Evolutionary conservation across 2,329 filamentous ascomycete genomes (phyloP).

Genomic region (Tolypocladium cylindrosporum): DNA sequence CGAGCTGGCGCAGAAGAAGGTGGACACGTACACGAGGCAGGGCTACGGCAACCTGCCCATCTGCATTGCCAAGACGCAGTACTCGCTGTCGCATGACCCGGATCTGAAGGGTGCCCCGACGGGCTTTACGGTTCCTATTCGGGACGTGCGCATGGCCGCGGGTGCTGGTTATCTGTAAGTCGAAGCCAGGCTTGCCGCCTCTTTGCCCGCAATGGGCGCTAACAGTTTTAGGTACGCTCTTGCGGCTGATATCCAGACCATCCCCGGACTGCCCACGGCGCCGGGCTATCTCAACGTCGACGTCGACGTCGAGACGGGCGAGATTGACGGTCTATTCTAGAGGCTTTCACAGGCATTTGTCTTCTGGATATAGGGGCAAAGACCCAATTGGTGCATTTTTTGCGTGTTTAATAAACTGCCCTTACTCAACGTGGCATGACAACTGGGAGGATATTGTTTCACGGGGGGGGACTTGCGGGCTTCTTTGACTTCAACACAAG

Average conservation of each 20-base stretch:
- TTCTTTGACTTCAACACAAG: conserved; percentile 12
- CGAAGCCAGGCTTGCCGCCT: not conserved
- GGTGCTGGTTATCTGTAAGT: conserved; percentile 84
- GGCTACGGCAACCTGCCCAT: conserved; percentile 90
- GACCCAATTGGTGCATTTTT: not conserved
- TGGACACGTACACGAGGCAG: conserved; percentile 87
- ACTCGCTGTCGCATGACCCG: conserved; percentile 88
- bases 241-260: conserved; percentile 96
- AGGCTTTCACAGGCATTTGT: not conserved
- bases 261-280: conserved; percentile 87
- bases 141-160: conserved; percentile 87
- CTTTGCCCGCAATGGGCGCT: conserved; percentile 12
- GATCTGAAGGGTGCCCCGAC: conserved; percentile 89
- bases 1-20: conserved; percentile 89
- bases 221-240: conserved; percentile 62
- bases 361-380: not conserved
- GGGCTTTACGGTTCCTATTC: conserved; percentile 88
- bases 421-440: not conserved
- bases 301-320: conserved; percentile 69
- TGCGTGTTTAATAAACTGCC: not conserved
- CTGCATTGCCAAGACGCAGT: conserved; percentile 97
- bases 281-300: conserved; percentile 95
- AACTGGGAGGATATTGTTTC: not conserved
- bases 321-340: conserved; percentile 85
- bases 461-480: not conserved